Conservation (phyloP, 1,139 yeast genomes). For the Blastobotrys arbuscula region DNA sequence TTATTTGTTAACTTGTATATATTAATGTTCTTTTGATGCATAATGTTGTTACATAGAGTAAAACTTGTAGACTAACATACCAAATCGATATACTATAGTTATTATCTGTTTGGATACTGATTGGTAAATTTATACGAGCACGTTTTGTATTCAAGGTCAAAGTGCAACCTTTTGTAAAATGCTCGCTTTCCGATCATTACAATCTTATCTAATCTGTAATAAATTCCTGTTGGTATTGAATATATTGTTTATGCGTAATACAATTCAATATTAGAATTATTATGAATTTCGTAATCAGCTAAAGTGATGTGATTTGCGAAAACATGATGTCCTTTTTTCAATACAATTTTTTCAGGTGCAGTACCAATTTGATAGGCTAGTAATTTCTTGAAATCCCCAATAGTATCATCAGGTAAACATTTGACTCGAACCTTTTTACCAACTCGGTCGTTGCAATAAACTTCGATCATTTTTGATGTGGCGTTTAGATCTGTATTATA, state of each 20-base stretch:
- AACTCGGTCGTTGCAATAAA: slow-evolving; percentile 47
- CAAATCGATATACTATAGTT: too few species aligned
- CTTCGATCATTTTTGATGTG: slow-evolving; percentile 39
- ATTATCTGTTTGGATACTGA: too few species aligned
- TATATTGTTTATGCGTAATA: slow-evolving; percentile 36
- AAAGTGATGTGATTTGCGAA: slow-evolving; percentile 84
- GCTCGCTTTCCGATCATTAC: too few species aligned
- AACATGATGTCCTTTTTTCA: slow-evolving; percentile 50
- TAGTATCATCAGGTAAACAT: slow-evolving; percentile 75
- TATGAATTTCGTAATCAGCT: slow-evolving; percentile 90
- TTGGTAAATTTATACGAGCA: too few species aligned
- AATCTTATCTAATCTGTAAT: too few species aligned
- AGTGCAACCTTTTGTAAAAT: too few species aligned
- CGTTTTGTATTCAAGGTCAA: too few species aligned
- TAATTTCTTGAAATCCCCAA: slow-evolving; percentile 89
- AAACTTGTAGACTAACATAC: too few species aligned
- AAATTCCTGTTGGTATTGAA: too few species aligned
- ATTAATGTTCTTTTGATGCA: not conserved
- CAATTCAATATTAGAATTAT: slow-evolving; percentile 81
- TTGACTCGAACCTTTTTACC: slow-evolving; percentile 87
- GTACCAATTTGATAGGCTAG: slow-evolving; percentile 81
- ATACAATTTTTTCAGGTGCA: slow-evolving; percentile 51
- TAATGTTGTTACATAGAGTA: too few species aligned
- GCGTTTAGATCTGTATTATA: too few species aligned
- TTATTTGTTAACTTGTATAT: not conserved